Evolutionary conservation across 2,329 filamentous ascomycete species (phyloP).

Genomic region (Rachicladosporium sp.): DNA sequence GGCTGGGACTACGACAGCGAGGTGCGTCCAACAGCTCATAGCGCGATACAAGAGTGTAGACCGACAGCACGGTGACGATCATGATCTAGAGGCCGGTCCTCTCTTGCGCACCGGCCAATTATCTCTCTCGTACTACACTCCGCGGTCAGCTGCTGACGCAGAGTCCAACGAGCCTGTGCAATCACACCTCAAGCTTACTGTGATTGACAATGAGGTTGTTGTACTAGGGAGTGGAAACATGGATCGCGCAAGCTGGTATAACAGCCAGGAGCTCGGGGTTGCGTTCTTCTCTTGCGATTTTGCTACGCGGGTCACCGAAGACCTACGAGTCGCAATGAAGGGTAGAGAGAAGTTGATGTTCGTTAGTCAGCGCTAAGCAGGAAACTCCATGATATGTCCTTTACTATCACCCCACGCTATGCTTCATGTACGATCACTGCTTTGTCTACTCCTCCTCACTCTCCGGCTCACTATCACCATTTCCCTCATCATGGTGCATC

Average conservation of each 20-base stretch:
- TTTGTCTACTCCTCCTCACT: conserved; percentile 3
- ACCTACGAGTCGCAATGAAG: conserved; percentile 11
- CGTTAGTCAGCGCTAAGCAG: too few species aligned
- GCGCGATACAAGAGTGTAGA: conserved; percentile 14
- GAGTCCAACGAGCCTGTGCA: conserved; percentile 46
- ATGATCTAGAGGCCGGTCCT: conserved; percentile 34
- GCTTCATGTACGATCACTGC: background rate
- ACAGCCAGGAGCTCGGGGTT: conserved; percentile 71
- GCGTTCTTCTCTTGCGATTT: conserved; percentile 36
- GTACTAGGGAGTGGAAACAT: conserved; percentile 72
- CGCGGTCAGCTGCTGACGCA: conserved; percentile 16
- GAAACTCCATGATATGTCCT: too few species aligned
- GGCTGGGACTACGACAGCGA: conserved; percentile 58
- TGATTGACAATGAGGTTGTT: conserved; percentile 56
- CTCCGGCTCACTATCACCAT: conserved; percentile 7
- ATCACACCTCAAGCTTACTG: conserved; percentile 64
- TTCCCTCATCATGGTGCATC: conserved; percentile 36
- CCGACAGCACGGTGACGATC: conserved; percentile 30
- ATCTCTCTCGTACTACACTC: conserved; percentile 47
- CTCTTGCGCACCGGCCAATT: conserved; percentile 36
- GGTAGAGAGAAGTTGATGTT: conserved; percentile 5
- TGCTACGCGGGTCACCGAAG: conserved; percentile 15
- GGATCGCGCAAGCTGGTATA: conserved; percentile 77
- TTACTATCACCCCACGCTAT: too few species aligned
- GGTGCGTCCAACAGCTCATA: conserved; percentile 49